Evolutionary conservation across 2,329 filamentous ascomycete genomes (phyloP).

Genomic region (Ophiocordyceps polyrhachis-furcata): DNA sequence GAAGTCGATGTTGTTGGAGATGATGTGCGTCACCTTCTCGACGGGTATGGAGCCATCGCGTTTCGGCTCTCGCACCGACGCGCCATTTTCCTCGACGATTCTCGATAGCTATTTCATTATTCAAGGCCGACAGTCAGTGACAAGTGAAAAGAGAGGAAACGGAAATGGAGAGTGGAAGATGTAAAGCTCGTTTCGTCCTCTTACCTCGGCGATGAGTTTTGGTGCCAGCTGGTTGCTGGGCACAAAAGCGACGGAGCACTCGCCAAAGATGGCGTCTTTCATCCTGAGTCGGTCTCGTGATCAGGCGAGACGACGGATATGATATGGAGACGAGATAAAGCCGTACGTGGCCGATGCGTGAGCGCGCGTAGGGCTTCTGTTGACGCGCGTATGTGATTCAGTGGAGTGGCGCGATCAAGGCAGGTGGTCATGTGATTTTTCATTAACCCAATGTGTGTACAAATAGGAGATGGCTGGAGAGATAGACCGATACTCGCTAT

Average conservation of each 20-base stretch:
- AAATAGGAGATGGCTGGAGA: neutral
- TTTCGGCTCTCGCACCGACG: slow-evolving; percentile 25
- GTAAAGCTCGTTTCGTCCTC: neutral
- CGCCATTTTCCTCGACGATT: slow-evolving; percentile 30
- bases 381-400: neutral
- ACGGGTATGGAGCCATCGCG: slow-evolving; percentile 30
- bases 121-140: slow-evolving; percentile 2
- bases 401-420: slow-evolving; percentile 13
- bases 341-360: neutral
- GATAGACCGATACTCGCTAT: neutral
- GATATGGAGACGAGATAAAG: neutral
- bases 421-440: slow-evolving; percentile 20
- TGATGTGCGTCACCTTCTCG: slow-evolving; percentile 32
- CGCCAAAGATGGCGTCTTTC: slow-evolving; percentile 18
- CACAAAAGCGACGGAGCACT: slow-evolving; percentile 27
- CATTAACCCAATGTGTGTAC: no score
- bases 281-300: slow-evolving; percentile 6
- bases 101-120: slow-evolving; percentile 26
- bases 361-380: neutral
- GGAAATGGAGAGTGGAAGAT: no score
- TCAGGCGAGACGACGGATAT: neutral
- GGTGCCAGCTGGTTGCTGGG: slow-evolving; percentile 20
- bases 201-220: slow-evolving; percentile 22
- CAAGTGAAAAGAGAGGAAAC: no score
- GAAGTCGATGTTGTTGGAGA: slow-evolving; percentile 71